These are phyloP conservation scores for Starmerella davenportii DNA, from an alignment of 805 yeast genomes.

Conservation along the genomic window DNA sequence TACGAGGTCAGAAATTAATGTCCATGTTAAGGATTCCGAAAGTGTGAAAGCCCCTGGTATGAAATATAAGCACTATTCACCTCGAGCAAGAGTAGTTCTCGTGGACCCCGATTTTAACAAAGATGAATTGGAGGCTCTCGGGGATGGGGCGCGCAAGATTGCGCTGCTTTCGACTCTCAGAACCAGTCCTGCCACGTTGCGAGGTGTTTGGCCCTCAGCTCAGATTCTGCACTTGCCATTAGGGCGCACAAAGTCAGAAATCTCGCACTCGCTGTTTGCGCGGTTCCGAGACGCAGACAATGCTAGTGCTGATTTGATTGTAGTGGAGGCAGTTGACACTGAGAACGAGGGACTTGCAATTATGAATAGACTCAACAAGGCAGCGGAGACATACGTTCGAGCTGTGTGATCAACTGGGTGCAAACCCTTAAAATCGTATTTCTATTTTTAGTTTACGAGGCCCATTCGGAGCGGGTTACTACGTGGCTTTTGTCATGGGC, in stretches of 20 bases:
- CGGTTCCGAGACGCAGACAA: conserved; percentile 61
- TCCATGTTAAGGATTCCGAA: conserved; percentile 34
- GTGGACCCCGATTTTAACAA: conserved; percentile 33
- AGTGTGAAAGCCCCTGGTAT: conserved; percentile 87
- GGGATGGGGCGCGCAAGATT: conserved; percentile 16
- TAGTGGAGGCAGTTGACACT: conserved; percentile 71
- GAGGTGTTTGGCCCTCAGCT: conserved; percentile 4
- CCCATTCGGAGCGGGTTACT: too few relatives aligned
- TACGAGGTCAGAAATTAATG: conserved; percentile 31
- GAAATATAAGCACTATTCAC: conserved; percentile 93
- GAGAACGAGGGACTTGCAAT: conserved; percentile 76
- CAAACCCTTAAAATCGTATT: not conserved
- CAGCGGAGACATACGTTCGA: conserved; percentile 31
- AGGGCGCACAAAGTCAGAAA: conserved; percentile 37
- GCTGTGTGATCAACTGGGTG: not conserved
- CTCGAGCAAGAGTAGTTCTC: conserved; percentile 62
- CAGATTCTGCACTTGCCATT: conserved; percentile 18
- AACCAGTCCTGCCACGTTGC: conserved; percentile 20
- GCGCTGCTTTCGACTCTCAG: conserved; percentile 29
- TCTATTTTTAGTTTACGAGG: not conserved
- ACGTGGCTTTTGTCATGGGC: too few relatives aligned
- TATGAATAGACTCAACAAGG: conserved; percentile 78
- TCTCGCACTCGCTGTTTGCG: conserved; percentile 61
- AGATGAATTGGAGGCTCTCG: not conserved
- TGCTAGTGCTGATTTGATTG: conserved; percentile 43